These are phyloP conservation scores for Areca catechu DNA, from an alignment of 176 grass and related monocot genomes.

Conservation along the genomic window DNA sequence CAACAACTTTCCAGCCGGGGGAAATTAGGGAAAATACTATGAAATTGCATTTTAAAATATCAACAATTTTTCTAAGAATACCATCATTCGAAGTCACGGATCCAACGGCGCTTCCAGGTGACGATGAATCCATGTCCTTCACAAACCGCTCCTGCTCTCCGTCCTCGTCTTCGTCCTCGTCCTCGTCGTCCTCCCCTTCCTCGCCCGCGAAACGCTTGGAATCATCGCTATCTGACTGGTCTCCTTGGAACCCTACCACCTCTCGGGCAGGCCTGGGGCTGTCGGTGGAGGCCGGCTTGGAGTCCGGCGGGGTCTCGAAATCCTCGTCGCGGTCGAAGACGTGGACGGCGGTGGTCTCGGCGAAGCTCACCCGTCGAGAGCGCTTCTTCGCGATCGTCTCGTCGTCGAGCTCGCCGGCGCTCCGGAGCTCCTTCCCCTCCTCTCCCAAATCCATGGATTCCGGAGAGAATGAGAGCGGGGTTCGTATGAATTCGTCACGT, in stretches of 20 bases:
- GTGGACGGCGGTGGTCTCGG: conserved; percentile 82
- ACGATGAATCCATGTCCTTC: conserved; percentile 42
- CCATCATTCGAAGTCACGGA: conserved; percentile 72
- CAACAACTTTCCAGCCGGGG: no score
- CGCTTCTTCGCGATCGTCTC: conserved; percentile 55
- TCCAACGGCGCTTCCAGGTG: conserved; percentile 59
- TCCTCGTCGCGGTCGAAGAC: conserved; percentile 92
- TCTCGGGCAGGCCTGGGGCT: conserved; percentile 4
- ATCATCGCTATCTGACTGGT: conserved; percentile 3
- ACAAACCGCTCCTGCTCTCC: conserved; percentile 29
- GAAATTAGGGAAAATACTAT: neutral
- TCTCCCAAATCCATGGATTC: conserved; percentile 30
- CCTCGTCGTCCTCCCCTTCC: conserved; percentile 8
- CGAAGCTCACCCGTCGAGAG: conserved; percentile 91
- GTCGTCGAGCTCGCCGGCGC: conserved; percentile 46
- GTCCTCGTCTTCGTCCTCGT: conserved; percentile 10
- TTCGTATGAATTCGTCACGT: neutral
- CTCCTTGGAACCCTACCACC: conserved; percentile 2
- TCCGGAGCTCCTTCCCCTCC: conserved; percentile 11
- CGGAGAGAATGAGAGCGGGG: neutral
- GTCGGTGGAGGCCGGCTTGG: conserved; percentile 1
- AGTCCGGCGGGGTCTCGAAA: conserved; percentile 48
- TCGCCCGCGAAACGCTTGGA: neutral
- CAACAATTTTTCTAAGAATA: conserved; percentile 8
- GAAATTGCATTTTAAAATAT: neutral